A percentile compares a stretch with the other conserved stretches of the same genome.
These are phyloP conservation scores for Scheffersomyces insectosa DNA, from an alignment of 1,139 yeast genomes.

Conservation along the genomic window DNA sequence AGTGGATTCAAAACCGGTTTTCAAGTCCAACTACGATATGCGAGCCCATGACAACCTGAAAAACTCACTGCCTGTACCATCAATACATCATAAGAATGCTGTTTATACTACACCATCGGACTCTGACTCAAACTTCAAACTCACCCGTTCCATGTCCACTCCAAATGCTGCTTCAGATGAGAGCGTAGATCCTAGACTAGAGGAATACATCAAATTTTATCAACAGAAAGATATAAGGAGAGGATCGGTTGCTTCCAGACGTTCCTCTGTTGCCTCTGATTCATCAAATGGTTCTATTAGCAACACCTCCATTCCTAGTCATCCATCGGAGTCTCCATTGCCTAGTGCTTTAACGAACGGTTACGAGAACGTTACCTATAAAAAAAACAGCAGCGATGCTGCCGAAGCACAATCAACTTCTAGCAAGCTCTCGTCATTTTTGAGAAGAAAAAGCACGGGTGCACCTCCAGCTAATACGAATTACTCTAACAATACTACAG, in stretches of 20 bases:
- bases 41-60: not conserved
- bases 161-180: constrained; percentile 10
- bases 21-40: constrained; percentile 13
- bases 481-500: constrained; percentile 16
- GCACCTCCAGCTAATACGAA: constrained; percentile 11
- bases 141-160: constrained; percentile 18
- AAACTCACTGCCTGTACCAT: not conserved
- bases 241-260: constrained; percentile 4
- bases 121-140: constrained; percentile 2
- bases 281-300: constrained; percentile 6
- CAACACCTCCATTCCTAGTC: constrained; percentile 3
- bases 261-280: not conserved
- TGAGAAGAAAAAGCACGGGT: constrained; percentile 22
- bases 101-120: not conserved
- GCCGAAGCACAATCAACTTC: constrained; percentile 9
- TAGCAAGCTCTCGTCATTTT: constrained; percentile 26
- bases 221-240: constrained; percentile 31
- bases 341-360: constrained; percentile 48
- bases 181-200: constrained; percentile 51
- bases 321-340: constrained; percentile 27
- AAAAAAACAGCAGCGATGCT: constrained; percentile 3
- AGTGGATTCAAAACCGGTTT: constrained; percentile 4
- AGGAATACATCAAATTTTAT: constrained; percentile 57
- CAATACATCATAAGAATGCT: not conserved
- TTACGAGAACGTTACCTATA: constrained; percentile 14